phyloP scores from a whole-genome alignment of 768 basidiomycete genomes.

The Trametes maxima region DNA sequence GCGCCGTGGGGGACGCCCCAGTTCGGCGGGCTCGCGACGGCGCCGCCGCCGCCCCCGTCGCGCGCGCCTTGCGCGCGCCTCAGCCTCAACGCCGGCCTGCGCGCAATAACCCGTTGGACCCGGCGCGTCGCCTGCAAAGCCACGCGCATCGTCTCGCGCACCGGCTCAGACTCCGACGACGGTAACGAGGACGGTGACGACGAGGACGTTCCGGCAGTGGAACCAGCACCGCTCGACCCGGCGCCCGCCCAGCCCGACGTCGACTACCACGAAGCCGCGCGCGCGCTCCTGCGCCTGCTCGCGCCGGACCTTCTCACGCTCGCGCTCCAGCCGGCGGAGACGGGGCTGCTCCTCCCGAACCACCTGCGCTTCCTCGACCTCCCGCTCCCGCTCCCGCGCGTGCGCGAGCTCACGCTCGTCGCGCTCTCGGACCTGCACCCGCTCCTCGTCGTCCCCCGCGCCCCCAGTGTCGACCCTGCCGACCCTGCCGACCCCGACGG shows the following conservation, averaged over 20 bases:
- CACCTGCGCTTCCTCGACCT: neutral
- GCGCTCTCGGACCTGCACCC: neutral
- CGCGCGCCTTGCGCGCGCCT: too few species aligned
- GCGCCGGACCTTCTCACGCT: neutral
- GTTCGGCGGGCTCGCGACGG: too few species aligned
- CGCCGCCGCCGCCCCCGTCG: too few species aligned
- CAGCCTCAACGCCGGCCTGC: too few species aligned
- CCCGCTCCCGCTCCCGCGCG: neutral
- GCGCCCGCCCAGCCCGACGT: neutral
- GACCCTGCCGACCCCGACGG: neutral
- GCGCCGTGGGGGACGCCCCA: too few species aligned
- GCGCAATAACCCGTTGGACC: too few species aligned
- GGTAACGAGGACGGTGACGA: neutral
- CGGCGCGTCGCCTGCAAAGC: too few species aligned
- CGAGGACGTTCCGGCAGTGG: too few species aligned
- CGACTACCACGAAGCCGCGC: neutral
- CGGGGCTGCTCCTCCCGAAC: neutral
- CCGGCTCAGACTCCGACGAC: too few species aligned
- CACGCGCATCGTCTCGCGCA: too few species aligned
- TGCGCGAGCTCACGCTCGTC: neutral
- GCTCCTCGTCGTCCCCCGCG: neutral
- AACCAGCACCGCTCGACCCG: neutral
- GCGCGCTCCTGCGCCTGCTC: neutral
- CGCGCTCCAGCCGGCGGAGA: neutral
- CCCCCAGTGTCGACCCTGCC: too few species aligned